Evolutionary conservation across 805 yeast genomes (phyloP), one percentile per base, ranked within the genome.

Genomic region (Myxozyma sirexii): DNA sequence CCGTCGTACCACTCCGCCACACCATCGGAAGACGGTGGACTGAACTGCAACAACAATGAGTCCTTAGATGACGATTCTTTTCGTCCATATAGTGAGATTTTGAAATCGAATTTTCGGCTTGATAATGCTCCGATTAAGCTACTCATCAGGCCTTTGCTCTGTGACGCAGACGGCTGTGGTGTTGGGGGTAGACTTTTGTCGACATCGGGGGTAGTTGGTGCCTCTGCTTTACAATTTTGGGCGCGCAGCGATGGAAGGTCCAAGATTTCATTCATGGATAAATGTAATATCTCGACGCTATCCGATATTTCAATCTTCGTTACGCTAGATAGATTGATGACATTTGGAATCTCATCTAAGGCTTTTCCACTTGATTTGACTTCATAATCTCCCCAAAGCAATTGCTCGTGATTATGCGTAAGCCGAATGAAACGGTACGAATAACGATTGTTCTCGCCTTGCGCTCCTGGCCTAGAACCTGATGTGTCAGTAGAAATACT

Each of bases 1-100:
- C 63, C 64, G 23, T 60, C 64, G 29, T 52, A 52, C 64, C 64
- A 60, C 33, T 60, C 64, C 1, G 51, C 54, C 24, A 44, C 46
- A 12, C 47, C 8, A 7, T 46, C 56, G 21, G 8, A 10, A 4
- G 57, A 33, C 37, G 51, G 55, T 13, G 58, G 49, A 17, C 33
- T 46, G 12, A 60, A 7, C 15, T 60, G 57, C 23, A 60, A 15
- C 26, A 60, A n/a, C 8, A 39, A 21, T 2, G 38, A 15, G 6
- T 59, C 57, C 12, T 41, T 23, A 19, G 17, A 23, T 26, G 49
- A 19, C 1, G 44, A n/a, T 7, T 39, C 4, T 4, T 5, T n/a
- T 37, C 26, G 35, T 4, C 63, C 63, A 17, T 37, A 35, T 1
- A 57, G 17, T 1, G 61, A 29, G 24, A 58, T 21, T 35, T 52